A percentile compares a stretch with the other conserved stretches of the same genome.
These are phyloP conservation scores for Zostera marina DNA, from an alignment of 116 monocot genomes.

Conservation along the genomic window DNA sequence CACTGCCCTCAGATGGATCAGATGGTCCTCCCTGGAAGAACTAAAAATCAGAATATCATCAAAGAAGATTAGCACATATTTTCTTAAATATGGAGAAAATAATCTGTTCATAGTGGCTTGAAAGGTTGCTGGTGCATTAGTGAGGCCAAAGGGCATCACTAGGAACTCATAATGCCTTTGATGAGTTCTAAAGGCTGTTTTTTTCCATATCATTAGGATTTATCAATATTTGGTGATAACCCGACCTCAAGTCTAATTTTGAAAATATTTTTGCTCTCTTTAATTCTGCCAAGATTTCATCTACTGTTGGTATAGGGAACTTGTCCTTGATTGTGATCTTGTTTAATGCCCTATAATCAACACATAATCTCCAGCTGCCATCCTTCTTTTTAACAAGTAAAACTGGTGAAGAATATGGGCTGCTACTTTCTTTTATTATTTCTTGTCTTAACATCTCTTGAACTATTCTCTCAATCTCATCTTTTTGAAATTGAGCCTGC, in stretches of 20 bases:
- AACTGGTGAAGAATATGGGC: background rate
- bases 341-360: background rate
- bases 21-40: background rate
- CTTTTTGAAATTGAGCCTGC: no score
- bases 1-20: background rate
- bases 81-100: background rate
- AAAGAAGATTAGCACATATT: slow-evolving; percentile 4
- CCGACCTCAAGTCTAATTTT: background rate
- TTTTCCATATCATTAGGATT: background rate
- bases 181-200: slow-evolving; percentile 1
- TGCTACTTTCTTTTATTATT: no score
- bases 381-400: background rate
- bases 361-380: background rate
- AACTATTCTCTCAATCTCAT: no score
- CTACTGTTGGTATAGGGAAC: background rate
- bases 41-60: slow-evolving; percentile 1
- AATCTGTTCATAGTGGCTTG: background rate
- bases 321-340: background rate
- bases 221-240: background rate
- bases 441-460: no score
- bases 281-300: background rate
- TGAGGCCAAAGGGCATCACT: background rate
- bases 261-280: background rate
- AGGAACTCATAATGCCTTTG: slow-evolving; percentile 3
- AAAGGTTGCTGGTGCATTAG: slow-evolving; percentile 1